Evolutionary conservation across 139 green algal species (phyloP), one percentile per base, ranked within the genome.

Genomic region (Picochlorum sp.): DNA sequence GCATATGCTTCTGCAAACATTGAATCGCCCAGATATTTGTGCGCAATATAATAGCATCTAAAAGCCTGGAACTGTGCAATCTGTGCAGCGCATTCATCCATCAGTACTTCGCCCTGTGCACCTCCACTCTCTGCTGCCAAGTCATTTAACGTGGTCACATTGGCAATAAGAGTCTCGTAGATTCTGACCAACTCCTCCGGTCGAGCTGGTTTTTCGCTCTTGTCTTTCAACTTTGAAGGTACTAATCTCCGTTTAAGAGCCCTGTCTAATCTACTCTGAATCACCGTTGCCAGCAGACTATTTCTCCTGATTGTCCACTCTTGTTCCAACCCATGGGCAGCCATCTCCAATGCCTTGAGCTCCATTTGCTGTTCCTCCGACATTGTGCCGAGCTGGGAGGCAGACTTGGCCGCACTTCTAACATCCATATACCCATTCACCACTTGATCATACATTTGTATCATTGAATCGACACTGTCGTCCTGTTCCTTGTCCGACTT

Each of bases 111-210:
- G 4, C 83, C 84, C 31, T 37, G 30, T 2, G 77, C 60, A 18
- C 84, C 84, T 45, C 82, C 76, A 54, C 85, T 37, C 16, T 69
- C 52, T 14, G 69, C 76, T 4, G 78, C 80, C 59, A 87, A 45
- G 16, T 91, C 84, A 41, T 69, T 69, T 52, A 91, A 69, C 24
- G 89, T 80, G n/a, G 67, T 61, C 26, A 71, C 65, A 28, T 73
- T 70, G 31, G 72, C 73, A 31, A 63, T 4, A 13, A 84, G 64
- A 2, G 57, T 37, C 52, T 90, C 79, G 16, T 82, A 68, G 44
- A 83, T 26, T 0, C 83, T 75, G 37, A 84, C 79, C 57, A 88
- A 63, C 15, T 92, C 81, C 70, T 92, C 84, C 24, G 87, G 71
- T 54, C 61, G 56, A 10, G 71, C 79, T 6, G 72, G 51, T 23